These are phyloP conservation scores for Omphalotus olearius DNA, from an alignment of 1,284 basidiomycete species.

Conservation along the genomic window DNA sequence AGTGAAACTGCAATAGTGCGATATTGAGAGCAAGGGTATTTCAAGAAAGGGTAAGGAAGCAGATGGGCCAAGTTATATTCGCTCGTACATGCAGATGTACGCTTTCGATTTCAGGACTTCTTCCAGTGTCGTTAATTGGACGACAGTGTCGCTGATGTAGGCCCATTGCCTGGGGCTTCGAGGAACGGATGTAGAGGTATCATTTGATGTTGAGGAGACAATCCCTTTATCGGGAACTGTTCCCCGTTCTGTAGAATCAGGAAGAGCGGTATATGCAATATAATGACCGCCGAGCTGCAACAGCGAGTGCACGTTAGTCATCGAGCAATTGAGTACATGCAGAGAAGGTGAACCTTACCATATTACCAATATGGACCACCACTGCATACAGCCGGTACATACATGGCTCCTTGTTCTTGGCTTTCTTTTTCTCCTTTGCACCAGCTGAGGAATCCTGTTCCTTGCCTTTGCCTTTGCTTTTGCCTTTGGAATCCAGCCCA, in stretches of 20 bases:
- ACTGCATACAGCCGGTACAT: constrained; percentile 79
- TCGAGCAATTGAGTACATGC: constrained; percentile 4
- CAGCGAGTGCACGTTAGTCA: constrained; percentile 7
- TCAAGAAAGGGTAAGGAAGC: too few species aligned
- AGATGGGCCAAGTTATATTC: constrained; percentile 35
- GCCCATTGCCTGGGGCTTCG: constrained; percentile 70
- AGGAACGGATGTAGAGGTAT: constrained; percentile 13
- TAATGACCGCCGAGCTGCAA: constrained; percentile 79
- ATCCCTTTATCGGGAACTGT: constrained; percentile 15
- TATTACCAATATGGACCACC: constrained; percentile 88
- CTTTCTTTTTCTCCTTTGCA: constrained; percentile 23
- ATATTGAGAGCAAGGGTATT: too few species aligned
- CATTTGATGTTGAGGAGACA: constrained; percentile 13
- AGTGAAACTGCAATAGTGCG: too few species aligned
- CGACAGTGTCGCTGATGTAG: constrained; percentile 83
- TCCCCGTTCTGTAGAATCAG: constrained; percentile 23
- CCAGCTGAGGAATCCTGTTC: constrained; percentile 10
- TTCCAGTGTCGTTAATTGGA: constrained; percentile 75
- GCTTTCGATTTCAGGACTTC: constrained; percentile 89
- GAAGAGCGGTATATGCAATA: constrained; percentile 73
- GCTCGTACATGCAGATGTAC: constrained; percentile 89
- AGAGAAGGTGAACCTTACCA: constrained; percentile 46
- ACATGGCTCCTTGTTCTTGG: constrained; percentile 46
- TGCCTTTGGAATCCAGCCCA: constrained; percentile 37
- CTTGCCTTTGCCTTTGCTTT: constrained; percentile 18